phyloP scores from a whole-genome alignment of 257 asterid genomes.

The Nicotiana obtusifolia region DNA sequence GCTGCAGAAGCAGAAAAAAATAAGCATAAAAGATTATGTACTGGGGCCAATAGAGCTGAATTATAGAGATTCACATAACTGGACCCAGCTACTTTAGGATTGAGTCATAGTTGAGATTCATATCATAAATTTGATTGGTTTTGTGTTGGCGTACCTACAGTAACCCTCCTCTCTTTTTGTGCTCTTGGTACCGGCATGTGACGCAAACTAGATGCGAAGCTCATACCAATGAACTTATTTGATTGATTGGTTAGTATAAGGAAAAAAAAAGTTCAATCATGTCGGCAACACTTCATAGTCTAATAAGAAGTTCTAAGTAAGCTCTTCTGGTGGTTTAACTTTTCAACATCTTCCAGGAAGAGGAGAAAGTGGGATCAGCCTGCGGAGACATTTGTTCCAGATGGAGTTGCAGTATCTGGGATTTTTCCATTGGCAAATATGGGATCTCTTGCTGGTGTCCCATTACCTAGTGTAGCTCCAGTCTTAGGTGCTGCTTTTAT shows the following conservation, averaged over 20 bases:
- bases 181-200: neutral
- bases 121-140: neutral
- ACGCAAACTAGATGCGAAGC: neutral
- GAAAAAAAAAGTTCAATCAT: neutral
- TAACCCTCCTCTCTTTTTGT: neutral
- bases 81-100: neutral
- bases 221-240: neutral
- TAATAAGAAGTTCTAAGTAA: neutral
- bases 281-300: neutral
- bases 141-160: neutral
- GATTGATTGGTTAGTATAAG: neutral
- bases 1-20: neutral
- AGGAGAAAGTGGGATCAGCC: slow-evolving; percentile 98
- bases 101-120: neutral
- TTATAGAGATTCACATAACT: neutral
- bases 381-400: slow-evolving; percentile 62
- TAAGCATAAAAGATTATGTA: neutral
- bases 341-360: slow-evolving; percentile 41
- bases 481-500: slow-evolving; percentile 40
- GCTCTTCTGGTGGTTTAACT: slow-evolving; percentile 7
- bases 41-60: neutral
- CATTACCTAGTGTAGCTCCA: slow-evolving; percentile 38
- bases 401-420: slow-evolving; percentile 48
- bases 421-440: slow-evolving; percentile 42
- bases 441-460: slow-evolving; percentile 46